phyloP scores from a whole-genome alignment of 306 rosid genomes.

The Vicia sativa region DNA sequence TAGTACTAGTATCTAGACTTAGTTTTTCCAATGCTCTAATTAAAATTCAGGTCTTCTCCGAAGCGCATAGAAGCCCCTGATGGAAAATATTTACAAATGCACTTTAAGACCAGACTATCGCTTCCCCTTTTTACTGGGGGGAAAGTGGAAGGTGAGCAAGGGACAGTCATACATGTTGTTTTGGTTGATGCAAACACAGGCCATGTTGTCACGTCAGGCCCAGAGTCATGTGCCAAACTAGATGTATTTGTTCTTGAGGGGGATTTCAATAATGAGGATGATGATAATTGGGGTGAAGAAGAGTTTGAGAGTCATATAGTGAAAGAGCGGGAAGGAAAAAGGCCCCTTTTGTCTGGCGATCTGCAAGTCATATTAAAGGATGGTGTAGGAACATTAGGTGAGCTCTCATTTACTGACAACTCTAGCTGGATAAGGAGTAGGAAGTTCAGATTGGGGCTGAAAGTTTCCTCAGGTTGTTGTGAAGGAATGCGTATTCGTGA shows the following conservation, averaged over 20 bases:
- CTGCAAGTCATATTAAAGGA: constrained; percentile 70
- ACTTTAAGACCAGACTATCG: constrained; percentile 65
- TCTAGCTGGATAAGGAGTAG: constrained; percentile 95
- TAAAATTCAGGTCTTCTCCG: constrained; percentile 66
- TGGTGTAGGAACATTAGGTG: constrained; percentile 82
- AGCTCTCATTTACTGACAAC: constrained; percentile 82
- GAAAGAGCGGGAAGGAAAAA: constrained; percentile 87
- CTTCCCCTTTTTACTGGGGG: constrained; percentile 92
- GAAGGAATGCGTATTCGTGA: constrained; percentile 71
- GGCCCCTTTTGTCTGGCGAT: constrained; percentile 85
- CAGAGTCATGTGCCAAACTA: constrained; percentile 62
- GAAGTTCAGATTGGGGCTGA: constrained; percentile 83
- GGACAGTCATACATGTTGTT: constrained; percentile 67
- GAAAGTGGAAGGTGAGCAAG: constrained; percentile 87
- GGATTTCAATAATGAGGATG: constrained; percentile 84
- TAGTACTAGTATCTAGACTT: constrained; percentile 23
- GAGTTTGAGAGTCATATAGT: constrained; percentile 85
- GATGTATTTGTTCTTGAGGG: constrained; percentile 86
- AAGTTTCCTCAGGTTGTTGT: constrained; percentile 61
- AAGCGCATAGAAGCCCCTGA: constrained; percentile 61
- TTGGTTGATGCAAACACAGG: constrained; percentile 66
- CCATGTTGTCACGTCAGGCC: constrained; percentile 57
- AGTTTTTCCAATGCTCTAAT: constrained; percentile 38
- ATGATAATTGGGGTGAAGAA: constrained; percentile 68
- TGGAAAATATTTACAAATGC: constrained; percentile 66